Evolutionary conservation across 23 red algal species (phyloP), one percentile per base, ranked within the genome.

Genomic region (Gracilariopsis chorda): DNA sequence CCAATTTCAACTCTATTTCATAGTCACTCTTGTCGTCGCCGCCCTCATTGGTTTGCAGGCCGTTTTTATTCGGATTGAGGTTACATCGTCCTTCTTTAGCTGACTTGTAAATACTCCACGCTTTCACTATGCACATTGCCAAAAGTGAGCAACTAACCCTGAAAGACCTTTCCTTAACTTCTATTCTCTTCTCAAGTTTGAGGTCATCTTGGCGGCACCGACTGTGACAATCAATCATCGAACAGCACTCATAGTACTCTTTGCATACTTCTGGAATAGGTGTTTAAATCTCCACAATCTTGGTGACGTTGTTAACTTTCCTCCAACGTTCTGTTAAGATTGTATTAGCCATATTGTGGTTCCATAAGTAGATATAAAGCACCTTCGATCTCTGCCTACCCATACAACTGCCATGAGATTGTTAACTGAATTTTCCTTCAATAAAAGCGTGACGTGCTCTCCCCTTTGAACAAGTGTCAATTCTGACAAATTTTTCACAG

Each of bases 171-270:
- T 87, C 60, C 23, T 70, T 61, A n/a, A 48, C 61, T 34, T 47
- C 82, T 11, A 87, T 21, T 23, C 48, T 73, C 40, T 87, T 68
- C 63, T 87, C 60, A 14, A 87, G 32, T 14, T 40, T 32, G 17
- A 87, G 82, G 37, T 69, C 63, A 69, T 69, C 82, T 29, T 87
- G 82, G 11, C 60, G 3, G 41, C 51, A 87, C 48, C 63, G 14
- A 30, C 71, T 87, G 20, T 46, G 82, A 14, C 56, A 21, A 43
- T 87, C 2, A 74, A 87, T 87, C 0, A 48, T 0, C 11, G 56
- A 61, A 33, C 82, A 87, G 1, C 30, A 48, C 14, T 65, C 40
- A 65, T 72, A 70, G 1, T 76, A 87, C 2, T 37, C 25, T 34
- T 69, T 65, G 29, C 28, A 11, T 24, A 48, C 24, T 14, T 42